Conservation (phyloP, 257 asterid species). For the Voacanga thouarsii region DNA sequence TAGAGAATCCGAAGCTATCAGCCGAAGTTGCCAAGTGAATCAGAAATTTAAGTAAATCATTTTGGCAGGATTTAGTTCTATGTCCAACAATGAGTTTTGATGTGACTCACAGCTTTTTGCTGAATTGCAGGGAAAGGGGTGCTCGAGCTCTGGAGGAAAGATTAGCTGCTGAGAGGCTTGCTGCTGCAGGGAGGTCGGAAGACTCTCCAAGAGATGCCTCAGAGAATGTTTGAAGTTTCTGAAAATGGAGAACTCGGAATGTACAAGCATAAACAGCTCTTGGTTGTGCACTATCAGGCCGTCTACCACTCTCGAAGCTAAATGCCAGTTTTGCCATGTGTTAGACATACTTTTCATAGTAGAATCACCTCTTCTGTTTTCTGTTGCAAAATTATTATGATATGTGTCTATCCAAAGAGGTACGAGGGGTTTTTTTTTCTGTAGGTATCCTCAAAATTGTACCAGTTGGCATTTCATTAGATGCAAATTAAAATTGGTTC, state of each 20-base stretch:
- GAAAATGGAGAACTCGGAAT: slow-evolving; percentile 11
- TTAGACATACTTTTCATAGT: background rate
- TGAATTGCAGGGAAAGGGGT: slow-evolving; percentile 78
- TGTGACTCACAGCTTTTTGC: background rate
- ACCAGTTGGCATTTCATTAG: background rate
- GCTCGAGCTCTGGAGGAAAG: slow-evolving; percentile 95
- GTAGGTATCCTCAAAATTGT: background rate
- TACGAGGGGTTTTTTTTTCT: background rate
- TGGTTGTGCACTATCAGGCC: slow-evolving; percentile 2
- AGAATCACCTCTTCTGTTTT: background rate
- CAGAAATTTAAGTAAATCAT: background rate
- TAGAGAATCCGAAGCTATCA: background rate
- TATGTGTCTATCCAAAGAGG: background rate
- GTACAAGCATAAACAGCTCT: background rate
- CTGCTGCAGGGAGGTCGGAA: slow-evolving; percentile 46
- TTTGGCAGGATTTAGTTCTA: background rate
- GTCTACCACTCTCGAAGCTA: slow-evolving; percentile 17
- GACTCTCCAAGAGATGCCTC: slow-evolving; percentile 53
- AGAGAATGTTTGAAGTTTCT: slow-evolving; percentile 53
- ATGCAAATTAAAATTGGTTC: background rate
- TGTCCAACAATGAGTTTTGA: background rate
- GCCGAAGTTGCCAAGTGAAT: background rate
- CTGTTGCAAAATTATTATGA: slow-evolving; percentile 2
- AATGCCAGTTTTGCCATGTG: slow-evolving; percentile 15
- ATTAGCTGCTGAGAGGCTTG: slow-evolving; percentile 71